Evolutionary conservation across 2,329 filamentous ascomycete genomes (phyloP), one percentile per base, ranked within the genome.

Genomic region (Botryosphaeria dothidea): DNA sequence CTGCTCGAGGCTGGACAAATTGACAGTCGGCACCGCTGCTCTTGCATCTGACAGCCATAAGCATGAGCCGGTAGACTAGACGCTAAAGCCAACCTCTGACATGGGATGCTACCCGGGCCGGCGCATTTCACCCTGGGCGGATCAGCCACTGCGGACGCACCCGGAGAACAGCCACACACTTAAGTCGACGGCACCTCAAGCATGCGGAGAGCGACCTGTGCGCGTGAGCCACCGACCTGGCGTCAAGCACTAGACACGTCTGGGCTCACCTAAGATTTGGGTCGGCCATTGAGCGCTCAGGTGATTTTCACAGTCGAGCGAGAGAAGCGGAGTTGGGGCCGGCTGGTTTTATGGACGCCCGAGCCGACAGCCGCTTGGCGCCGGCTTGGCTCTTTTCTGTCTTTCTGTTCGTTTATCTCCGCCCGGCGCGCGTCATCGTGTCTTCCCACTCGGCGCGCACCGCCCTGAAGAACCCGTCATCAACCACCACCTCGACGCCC

Each of bases 381-480:
- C 29, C n/a, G 31, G 31, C 29, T 36, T 45, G 11, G 15, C 23
- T 27, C 31, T 21, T 15, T 15, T 36, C 49, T 41, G 38, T 15
- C 38, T 41, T 13, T 41, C 17, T 15, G 2, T 21, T 3, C 21
- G 1, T 6, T 34, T 51, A 45, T n/a, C n/a, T 45, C 34, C 60
- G 51, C 4, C 60, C 48, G 23, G 48, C 60, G 3, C 38, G 34
- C 23, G 6, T 29, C 46, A 67, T 67, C 56, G 60, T 54, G 15
- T 34, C 45, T 27, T 62, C 48, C 66, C 66, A 67, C 56, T 67
- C 66, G 11, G 34, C 54, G 52, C 61, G 64, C 60, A 67, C 63
- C 13, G 19, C 27, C 15, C 49, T 41, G 17, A 41, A 65, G 61
- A 67, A 67, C 1, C 27, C 63, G 7, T 66, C 66, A 17, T 67